These are phyloP conservation scores for Rheum nobile DNA, from an alignment of 148 eudicot species.

Conservation along the genomic window DNA sequence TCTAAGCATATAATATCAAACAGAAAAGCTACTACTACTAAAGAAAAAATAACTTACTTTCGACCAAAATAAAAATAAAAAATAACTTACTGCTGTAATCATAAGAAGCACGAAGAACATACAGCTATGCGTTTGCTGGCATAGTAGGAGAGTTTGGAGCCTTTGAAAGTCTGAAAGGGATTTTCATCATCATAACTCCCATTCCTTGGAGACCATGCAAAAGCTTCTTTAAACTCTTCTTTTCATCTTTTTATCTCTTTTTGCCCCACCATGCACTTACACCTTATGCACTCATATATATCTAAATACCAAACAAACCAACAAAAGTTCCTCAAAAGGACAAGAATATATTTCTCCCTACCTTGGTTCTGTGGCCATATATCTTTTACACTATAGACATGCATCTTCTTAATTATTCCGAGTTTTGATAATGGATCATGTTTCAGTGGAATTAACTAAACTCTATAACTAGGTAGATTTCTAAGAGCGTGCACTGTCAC, in stretches of 20 bases:
- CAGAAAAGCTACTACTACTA: not conserved
- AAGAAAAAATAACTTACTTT: too few relatives aligned
- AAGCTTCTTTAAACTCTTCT: not conserved
- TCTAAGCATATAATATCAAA: not conserved
- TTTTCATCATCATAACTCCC: not conserved
- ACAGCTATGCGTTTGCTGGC: not conserved
- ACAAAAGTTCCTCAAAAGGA: not conserved
- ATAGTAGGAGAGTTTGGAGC: not conserved
- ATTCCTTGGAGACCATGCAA: not conserved
- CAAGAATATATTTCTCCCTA: too few relatives aligned
- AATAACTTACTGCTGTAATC: not conserved
- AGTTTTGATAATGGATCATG: too few relatives aligned
- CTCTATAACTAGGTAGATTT: too few relatives aligned
- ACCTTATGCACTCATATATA: not conserved
- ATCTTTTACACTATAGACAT: too few relatives aligned
- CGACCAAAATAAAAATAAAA: too few relatives aligned
- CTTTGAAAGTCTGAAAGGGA: not conserved
- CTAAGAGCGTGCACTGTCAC: too few relatives aligned
- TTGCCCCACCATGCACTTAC: not conserved
- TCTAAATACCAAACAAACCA: not conserved
- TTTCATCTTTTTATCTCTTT: not conserved
- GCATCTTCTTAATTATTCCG: too few relatives aligned
- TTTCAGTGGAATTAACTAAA: too few relatives aligned
- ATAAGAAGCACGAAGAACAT: not conserved
- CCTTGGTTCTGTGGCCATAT: too few relatives aligned